A percentile compares a stretch with the other conserved stretches of the same genome.
These are phyloP conservation scores for Cyclotella sp. DNA, from an alignment of 108 stramenopile species.

Conservation along the genomic window DNA sequence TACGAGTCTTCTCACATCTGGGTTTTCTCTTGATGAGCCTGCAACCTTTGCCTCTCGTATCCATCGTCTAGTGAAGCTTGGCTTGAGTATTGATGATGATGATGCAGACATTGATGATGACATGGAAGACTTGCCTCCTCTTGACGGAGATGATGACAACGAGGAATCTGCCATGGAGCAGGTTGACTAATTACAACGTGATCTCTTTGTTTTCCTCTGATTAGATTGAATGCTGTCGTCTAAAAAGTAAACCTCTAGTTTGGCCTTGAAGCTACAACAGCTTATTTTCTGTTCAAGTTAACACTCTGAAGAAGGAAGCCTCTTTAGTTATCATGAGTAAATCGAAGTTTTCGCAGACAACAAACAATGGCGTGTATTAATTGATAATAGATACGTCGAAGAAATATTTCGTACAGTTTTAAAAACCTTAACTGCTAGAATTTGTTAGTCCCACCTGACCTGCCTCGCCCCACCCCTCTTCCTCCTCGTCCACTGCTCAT, in stretches of 20 bases:
- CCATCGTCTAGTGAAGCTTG: conserved; percentile 99
- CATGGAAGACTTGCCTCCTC: conserved; percentile 94
- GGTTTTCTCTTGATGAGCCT: conserved; percentile 99
- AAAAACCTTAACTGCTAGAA: neutral
- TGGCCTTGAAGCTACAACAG: too few relatives aligned
- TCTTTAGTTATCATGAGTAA: too few relatives aligned
- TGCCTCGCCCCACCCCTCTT: conserved; percentile 1
- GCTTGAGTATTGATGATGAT: conserved; percentile 98
- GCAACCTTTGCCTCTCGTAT: conserved; percentile 99
- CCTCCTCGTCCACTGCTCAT: conserved; percentile 26
- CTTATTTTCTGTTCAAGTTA: too few relatives aligned
- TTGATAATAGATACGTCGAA: too few relatives aligned
- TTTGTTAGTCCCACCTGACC: neutral
- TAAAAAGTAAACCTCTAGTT: too few relatives aligned
- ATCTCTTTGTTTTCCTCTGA: too few relatives aligned
- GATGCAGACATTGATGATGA: conserved; percentile 89
- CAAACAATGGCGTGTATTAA: too few relatives aligned
- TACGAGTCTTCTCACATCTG: conserved; percentile 97
- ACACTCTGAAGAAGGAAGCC: too few relatives aligned
- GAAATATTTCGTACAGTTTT: too few relatives aligned
- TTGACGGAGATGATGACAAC: conserved; percentile 94
- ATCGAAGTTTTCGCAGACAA: too few relatives aligned
- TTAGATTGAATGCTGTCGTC: too few relatives aligned
- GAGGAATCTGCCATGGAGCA: conserved; percentile 99
- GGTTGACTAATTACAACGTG: conserved; percentile 99